Evolutionary conservation across 345 rosid species (phyloP).

Genomic region (Moringa oleifera): DNA sequence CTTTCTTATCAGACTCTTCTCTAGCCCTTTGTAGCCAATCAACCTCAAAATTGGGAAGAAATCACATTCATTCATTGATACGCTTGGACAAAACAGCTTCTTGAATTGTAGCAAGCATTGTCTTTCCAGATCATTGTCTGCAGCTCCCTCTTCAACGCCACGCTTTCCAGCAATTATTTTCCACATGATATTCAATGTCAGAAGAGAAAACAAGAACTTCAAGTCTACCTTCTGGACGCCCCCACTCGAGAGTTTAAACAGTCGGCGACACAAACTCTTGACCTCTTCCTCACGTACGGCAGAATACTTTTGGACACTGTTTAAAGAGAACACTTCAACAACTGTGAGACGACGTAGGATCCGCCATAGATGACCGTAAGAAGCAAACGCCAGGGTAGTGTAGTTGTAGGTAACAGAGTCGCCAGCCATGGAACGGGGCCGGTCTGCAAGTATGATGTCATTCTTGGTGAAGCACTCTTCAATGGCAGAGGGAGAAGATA

Average conservation of each 20-base stretch:
- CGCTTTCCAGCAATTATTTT: constrained; percentile 28
- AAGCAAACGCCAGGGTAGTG: constrained; percentile 25
- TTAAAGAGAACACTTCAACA: constrained; percentile 37
- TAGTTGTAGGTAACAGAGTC: constrained; percentile 36
- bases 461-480: constrained; percentile 58
- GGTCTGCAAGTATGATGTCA: constrained; percentile 45
- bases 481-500: constrained; percentile 34
- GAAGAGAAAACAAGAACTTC: constrained; percentile 22
- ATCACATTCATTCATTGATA: constrained; percentile 35
- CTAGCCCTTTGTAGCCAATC: constrained; percentile 42
- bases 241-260: constrained; percentile 10
- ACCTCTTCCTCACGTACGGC: constrained; percentile 22
- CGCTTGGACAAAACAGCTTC: constrained; percentile 29
- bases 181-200: constrained; percentile 18
- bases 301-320: constrained; percentile 27
- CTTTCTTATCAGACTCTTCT: constrained; percentile 29
- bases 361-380: constrained; percentile 52
- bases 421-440: constrained; percentile 31
- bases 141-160: constrained; percentile 4
- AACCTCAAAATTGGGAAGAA: constrained; percentile 37
- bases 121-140: constrained; percentile 27
- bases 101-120: constrained; percentile 31
- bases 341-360: constrained; percentile 45
- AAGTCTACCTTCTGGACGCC: constrained; percentile 20
- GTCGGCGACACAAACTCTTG: constrained; percentile 16